Base-by-base conservation (phyloP, 202 grass and related monocot species). In the Brachypodium distachyon region DNA sequence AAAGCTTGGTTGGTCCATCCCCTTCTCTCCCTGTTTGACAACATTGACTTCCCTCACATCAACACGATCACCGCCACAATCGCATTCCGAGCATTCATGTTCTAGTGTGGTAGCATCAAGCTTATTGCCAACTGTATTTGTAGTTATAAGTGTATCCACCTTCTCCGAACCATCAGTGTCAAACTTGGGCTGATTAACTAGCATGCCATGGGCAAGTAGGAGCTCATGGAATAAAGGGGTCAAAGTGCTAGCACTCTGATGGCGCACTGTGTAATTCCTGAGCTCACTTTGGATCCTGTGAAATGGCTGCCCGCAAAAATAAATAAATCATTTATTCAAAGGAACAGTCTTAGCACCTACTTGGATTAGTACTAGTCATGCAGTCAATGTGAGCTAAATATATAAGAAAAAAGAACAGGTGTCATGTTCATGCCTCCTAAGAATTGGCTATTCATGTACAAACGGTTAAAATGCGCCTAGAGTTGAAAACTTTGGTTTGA, bases 261-360 rank as follows among this genome's bases (percentile, higher is more conserved):
- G 93, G 27, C 90, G 90, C 55, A 49, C 73, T 22, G 16, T 37
- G n/a, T 97, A 97, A 22, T 88, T 68, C 50, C 86, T 90, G 25
- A 97, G 82, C 77, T 93, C 93, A 54, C 60, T 82, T 77, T 74
- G 80, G 22, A 97, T 80, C 66, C 66, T 93, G 43, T 83, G 83
- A 74, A 82, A 77, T 72, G 90, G 93, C 93, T 97, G 83, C 59
- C 44, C 46, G 55, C 12, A 76, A 73, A 61, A 38, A 51, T 29
- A 75, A 79, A 38, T n/a, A 64, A 31, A 58, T 12, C 2, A 21
- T 25, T 48, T 34, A 48, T 67, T 76, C 5, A 58, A 66, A 18
- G 16, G 36, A 63, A 19, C 9, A 8, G n/a, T 61, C 7, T 70
- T 5, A 12, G 67, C 39, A 46, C n/a, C 32, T 59, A 32, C 18